Evolutionary conservation across 2,329 filamentous ascomycete species (phyloP).

Genomic region (Colletotrichum sp.): DNA sequence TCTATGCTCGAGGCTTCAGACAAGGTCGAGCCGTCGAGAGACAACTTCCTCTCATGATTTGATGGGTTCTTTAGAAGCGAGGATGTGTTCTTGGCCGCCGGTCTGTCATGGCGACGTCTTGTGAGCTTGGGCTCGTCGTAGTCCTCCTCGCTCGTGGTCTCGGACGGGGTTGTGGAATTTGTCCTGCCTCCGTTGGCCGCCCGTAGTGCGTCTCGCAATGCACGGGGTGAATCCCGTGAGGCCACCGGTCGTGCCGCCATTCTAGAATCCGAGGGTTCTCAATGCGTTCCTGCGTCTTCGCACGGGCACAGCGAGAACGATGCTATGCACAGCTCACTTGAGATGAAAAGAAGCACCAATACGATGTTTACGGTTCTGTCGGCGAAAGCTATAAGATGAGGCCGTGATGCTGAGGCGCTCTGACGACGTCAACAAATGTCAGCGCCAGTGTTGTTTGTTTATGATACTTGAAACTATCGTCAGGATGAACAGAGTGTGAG

Average conservation of each 20-base stretch:
- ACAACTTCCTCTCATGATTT: neutral
- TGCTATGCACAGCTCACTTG: neutral
- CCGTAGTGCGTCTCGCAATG: constrained; percentile 26
- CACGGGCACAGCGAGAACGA: neutral
- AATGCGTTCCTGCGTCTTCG: neutral
- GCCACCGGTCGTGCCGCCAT: neutral
- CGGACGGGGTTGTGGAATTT: constrained; percentile 30
- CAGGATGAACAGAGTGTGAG: neutral
- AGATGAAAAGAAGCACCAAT: neutral
- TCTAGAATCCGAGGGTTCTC: neutral
- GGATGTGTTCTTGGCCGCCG: neutral
- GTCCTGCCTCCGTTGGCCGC: neutral
- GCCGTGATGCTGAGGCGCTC: neutral
- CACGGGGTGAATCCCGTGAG: neutral
- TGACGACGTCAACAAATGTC: neutral
- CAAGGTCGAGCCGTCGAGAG: constrained; percentile 11
- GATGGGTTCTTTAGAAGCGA: neutral
- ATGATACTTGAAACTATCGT: neutral
- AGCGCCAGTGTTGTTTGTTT: neutral
- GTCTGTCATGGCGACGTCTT: neutral
- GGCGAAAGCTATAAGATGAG: neutral
- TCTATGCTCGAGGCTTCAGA: constrained; percentile 17
- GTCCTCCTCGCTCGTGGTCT: constrained; percentile 50
- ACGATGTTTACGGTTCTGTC: neutral
- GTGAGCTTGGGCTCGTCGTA: constrained; percentile 37